These are phyloP conservation scores for Paxillus involutus DNA, from an alignment of 768 basidiomycete species.

Conservation along the genomic window DNA sequence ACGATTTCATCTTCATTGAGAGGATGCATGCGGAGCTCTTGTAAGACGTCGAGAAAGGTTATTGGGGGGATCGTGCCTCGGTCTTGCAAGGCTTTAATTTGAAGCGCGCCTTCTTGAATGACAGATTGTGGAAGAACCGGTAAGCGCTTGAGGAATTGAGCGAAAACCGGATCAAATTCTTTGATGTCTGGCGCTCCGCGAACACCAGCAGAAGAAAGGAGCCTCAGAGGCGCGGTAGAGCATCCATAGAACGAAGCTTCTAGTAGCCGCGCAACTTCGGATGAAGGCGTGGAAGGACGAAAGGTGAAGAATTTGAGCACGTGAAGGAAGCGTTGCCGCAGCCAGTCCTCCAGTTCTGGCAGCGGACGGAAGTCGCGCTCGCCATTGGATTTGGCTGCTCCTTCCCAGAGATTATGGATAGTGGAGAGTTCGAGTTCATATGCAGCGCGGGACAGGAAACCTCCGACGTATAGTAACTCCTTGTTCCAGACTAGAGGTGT, in stretches of 20 bases:
- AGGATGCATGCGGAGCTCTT: constrained; percentile 70
- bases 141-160: constrained; percentile 73
- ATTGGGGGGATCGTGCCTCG: constrained; percentile 71
- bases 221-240: constrained; percentile 51
- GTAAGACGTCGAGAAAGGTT: constrained; percentile 79
- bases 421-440: constrained; percentile 80
- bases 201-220: constrained; percentile 78
- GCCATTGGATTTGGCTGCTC: constrained; percentile 35
- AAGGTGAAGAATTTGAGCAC: constrained; percentile 90
- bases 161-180: constrained; percentile 68
- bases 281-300: constrained; percentile 81
- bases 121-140: constrained; percentile 71
- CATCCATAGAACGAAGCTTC: constrained; percentile 81
- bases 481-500: constrained; percentile 75
- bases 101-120: constrained; percentile 50
- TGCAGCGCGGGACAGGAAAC: constrained; percentile 75
- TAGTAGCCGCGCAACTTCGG: constrained; percentile 68
- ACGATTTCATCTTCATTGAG: constrained; percentile 71
- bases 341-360: constrained; percentile 45
- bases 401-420: constrained; percentile 62
- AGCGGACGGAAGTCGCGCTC: constrained; percentile 31
- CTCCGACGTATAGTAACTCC: constrained; percentile 84
- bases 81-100: constrained; percentile 60
- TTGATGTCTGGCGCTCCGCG: constrained; percentile 65
- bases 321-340: constrained; percentile 69